Evolutionary conservation across 768 basidiomycete genomes (phyloP).

Genomic region (Pholiota microspora): DNA sequence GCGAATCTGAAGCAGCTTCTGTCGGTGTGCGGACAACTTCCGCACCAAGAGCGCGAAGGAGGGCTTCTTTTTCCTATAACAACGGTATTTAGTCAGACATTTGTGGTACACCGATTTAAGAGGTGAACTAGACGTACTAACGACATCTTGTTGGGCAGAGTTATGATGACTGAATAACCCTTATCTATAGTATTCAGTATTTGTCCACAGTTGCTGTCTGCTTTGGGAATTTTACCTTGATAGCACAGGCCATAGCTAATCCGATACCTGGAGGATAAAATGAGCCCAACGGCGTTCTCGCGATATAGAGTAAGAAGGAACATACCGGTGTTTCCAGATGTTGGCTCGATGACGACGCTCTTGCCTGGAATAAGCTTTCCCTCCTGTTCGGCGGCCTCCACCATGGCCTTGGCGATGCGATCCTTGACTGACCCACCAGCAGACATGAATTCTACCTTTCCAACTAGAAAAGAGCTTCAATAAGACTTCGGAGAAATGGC

Average conservation of each 20-base stretch:
- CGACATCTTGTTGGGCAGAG: constrained; percentile 95
- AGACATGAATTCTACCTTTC: constrained; percentile 87
- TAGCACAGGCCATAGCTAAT: constrained; percentile 87
- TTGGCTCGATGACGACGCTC: constrained; percentile 94
- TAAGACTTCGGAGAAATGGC: constrained; percentile 3
- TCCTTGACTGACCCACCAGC: constrained; percentile 96
- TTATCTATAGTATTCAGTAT: constrained; percentile 81
- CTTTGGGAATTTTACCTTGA: constrained; percentile 63
- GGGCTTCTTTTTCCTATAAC: constrained; percentile 84
- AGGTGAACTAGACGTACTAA: constrained; percentile 37
- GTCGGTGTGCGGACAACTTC: constrained; percentile 94
- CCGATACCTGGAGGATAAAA: constrained; percentile 70
- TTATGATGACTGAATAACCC: constrained; percentile 91
- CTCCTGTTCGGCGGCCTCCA: constrained; percentile 88
- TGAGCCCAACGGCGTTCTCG: background rate
- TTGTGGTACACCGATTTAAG: background rate
- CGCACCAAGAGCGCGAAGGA: constrained; percentile 88
- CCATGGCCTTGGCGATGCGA: constrained; percentile 94
- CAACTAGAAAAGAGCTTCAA: constrained; percentile 48
- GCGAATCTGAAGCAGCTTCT: constrained; percentile 84
- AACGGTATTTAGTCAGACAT: background rate
- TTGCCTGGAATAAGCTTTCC: constrained; percentile 84
- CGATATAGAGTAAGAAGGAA: background rate
- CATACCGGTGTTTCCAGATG: constrained; percentile 91
- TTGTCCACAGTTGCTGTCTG: constrained; percentile 21